Evolutionary conservation across 495 filamentous ascomycete genomes (phyloP).

Genomic region (Cercophora newfieldiana): DNA sequence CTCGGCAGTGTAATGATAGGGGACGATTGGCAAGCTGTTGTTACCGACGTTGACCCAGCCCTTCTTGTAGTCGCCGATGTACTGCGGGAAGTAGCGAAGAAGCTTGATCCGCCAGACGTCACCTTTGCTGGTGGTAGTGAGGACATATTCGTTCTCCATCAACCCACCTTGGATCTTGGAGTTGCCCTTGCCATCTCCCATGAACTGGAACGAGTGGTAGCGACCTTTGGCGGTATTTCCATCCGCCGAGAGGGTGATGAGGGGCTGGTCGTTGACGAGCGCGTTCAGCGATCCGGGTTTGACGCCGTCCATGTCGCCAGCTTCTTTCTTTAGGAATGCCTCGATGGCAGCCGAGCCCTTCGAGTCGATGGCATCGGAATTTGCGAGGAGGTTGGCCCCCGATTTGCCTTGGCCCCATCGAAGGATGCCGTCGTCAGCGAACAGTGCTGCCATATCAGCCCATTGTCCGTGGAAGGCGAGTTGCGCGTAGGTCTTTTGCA

Average conservation of each 20-base stretch:
- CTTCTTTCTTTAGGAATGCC: slow-evolving; percentile 15
- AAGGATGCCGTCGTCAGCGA: slow-evolving; percentile 19
- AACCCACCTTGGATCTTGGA: slow-evolving; percentile 24
- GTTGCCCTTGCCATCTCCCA: slow-evolving; percentile 18
- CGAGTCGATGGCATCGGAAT: background rate
- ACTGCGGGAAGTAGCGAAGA: slow-evolving; percentile 23
- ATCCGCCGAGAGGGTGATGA: slow-evolving; percentile 20
- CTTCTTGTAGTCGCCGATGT: slow-evolving; percentile 16
- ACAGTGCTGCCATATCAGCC: slow-evolving; percentile 19
- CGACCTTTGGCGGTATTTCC: slow-evolving; percentile 19
- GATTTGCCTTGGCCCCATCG: slow-evolving; percentile 18
- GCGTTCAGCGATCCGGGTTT: slow-evolving; percentile 17
- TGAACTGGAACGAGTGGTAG: slow-evolving; percentile 12
- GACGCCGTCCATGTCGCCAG: slow-evolving; percentile 21
- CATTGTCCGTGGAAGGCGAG: slow-evolving; percentile 18
- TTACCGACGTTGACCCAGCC: slow-evolving; percentile 21
- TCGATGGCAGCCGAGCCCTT: slow-evolving; percentile 21
- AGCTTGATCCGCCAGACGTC: slow-evolving; percentile 19
- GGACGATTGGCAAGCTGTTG: slow-evolving; percentile 14
- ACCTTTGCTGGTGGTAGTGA: background rate
- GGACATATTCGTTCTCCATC: slow-evolving; percentile 23
- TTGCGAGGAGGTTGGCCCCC: slow-evolving; percentile 8
- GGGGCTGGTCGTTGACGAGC: slow-evolving; percentile 18
- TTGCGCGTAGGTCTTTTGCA: slow-evolving; percentile 22
- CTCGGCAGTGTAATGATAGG: slow-evolving; percentile 23